phyloP scores from a whole-genome alignment of 75 land plant species.

The Selaginella moellendorffii region DNA sequence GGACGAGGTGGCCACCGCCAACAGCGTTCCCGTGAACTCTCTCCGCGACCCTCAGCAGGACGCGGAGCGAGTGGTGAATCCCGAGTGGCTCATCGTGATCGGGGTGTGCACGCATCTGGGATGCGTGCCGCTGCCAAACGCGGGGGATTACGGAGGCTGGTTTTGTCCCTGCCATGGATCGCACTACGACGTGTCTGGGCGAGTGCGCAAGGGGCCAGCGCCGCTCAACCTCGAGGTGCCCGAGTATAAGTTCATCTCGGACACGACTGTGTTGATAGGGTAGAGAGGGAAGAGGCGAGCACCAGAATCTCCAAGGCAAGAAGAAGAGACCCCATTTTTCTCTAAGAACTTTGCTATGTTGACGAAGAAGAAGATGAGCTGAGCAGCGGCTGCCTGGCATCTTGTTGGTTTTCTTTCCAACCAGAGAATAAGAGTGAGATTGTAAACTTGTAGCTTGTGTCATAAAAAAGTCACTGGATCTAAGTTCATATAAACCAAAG shows the following conservation, averaged over 20 bases:
- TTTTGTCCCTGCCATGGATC: conserved; percentile 88
- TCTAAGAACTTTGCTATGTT: no score
- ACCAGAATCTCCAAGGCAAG: no score
- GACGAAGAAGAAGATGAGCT: no score
- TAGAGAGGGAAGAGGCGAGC: no score
- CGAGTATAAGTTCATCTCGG: conserved; percentile 50
- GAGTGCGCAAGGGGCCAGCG: conserved; percentile 63
- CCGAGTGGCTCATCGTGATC: conserved; percentile 59
- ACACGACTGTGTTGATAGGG: conserved; percentile 48
- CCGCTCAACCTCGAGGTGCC: conserved; percentile 75
- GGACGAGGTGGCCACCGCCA: conserved; percentile 52
- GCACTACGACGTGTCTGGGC: conserved; percentile 58
- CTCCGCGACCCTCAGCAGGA: conserved; percentile 63
- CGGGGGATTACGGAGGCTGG: conserved; percentile 86
- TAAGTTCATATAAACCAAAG: no score
- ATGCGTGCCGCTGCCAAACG: conserved; percentile 64
- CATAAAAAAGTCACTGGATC: no score
- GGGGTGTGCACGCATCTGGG: conserved; percentile 75
- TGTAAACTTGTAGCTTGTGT: no score
- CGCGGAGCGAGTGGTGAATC: conserved; percentile 41
- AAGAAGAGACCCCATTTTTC: no score
- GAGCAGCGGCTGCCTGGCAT: no score
- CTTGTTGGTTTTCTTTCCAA: no score
- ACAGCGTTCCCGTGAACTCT: conserved; percentile 37
- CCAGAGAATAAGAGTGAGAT: no score